Evolutionary conservation across 352 stramenopile genomes (phyloP).

Genomic region (Pythium insidiosum): DNA sequence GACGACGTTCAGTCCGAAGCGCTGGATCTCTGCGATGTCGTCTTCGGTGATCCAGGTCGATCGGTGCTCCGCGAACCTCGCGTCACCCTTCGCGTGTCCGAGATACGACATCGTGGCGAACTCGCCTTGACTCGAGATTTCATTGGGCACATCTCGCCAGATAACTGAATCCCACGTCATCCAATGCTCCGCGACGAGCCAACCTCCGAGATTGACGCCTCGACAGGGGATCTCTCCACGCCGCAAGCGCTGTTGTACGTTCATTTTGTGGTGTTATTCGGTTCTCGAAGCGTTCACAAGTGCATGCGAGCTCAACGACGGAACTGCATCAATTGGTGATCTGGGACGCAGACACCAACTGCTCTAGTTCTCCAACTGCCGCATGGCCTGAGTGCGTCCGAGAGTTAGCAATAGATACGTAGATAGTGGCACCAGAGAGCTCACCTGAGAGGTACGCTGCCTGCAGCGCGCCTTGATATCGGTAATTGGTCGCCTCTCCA

Average conservation of each 20-base stretch:
- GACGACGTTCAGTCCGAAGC: conserved; percentile 61
- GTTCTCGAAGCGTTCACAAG: too few species aligned
- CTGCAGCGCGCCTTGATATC: conserved; percentile 58
- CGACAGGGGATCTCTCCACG: conserved; percentile 29
- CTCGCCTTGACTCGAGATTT: conserved; percentile 33
- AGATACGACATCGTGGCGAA: conserved; percentile 42
- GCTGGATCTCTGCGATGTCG: conserved; percentile 62
- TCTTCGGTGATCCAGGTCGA: conserved; percentile 67
- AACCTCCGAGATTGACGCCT: conserved; percentile 80
- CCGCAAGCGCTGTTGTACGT: conserved; percentile 16
- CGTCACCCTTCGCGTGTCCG: conserved; percentile 33
- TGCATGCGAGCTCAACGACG: too few species aligned
- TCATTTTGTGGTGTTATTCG: background rate
- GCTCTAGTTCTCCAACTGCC: conserved; percentile 23
- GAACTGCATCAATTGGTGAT: background rate
- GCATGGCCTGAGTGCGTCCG: conserved; percentile 24
- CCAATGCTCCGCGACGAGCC: conserved; percentile 79
- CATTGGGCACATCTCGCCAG: conserved; percentile 69
- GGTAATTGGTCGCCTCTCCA: conserved; percentile 59
- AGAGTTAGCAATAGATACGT: too few species aligned
- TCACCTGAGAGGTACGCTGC: conserved; percentile 50
- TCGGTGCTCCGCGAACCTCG: conserved; percentile 69
- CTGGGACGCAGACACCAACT: conserved; percentile 4
- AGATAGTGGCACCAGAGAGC: too few species aligned
- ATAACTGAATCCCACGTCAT: conserved; percentile 77